Evolutionary conservation across 1,284 basidiomycete species (phyloP), one percentile per base, ranked within the genome.

Genomic region (Ganoderma resinaceum): DNA sequence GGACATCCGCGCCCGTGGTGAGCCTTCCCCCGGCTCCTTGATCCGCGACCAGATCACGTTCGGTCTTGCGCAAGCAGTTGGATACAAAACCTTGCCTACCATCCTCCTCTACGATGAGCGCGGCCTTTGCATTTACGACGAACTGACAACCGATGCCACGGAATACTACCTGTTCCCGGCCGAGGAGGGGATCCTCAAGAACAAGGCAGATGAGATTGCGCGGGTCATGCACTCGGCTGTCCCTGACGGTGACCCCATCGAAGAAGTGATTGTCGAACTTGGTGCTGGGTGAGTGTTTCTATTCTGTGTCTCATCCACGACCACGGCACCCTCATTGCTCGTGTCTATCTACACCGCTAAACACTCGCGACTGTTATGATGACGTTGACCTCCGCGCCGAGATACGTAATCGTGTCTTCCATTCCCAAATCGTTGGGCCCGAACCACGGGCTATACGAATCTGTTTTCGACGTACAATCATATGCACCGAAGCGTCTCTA

Each of bases 91-190:
- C n/a, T 81, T 98, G 14, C 95, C 96, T 5, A 97, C 95, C 0
- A 84, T 95, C 77, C 87, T 98, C 18, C 85, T 98, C 12, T 98
- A 98, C 80, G 91, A 96, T 75, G 94, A 97, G 78, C 85, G 82
- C 33, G 96, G 96, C 2, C 84, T 98, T 65, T 85, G 87, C 75
- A 83, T 96, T 18, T 96, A 95, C 81, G 95, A 96, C 81, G 85
- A 87, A 63, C 94, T 97, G 68, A 96, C 95, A 0, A 91, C 92
- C 18, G 83, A 91, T 53, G 93, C 88, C 0, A 86, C 89, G 11
- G 95, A 96, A 73, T 98, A 99, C 79, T 99, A 99, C 78, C 86
- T 95, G 26, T 98, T 96, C 80, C 81, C 83, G 8, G 90, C 91
- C 0, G 93, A 94, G 76, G 91, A 94, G 76, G 84, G 88, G 68